Conservation (phyloP, 768 basidiomycete genomes). For the Agrocybe pediades region DNA sequence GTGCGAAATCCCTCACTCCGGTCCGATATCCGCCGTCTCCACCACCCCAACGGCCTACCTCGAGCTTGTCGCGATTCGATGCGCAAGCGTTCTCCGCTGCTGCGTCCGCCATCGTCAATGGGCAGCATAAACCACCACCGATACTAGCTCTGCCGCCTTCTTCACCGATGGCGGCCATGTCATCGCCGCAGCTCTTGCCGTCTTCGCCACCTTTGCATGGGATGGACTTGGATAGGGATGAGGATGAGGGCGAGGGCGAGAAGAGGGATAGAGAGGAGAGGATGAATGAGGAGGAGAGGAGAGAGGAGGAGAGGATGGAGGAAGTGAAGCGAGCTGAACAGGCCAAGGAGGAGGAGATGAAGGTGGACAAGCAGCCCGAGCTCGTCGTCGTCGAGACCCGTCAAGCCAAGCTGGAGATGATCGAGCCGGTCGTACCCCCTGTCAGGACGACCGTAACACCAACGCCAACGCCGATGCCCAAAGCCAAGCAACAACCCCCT, state of each 20-base stretch:
- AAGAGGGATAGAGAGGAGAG: too few species aligned
- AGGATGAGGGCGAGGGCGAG: neutral
- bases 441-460: neutral
- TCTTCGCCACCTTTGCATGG: neutral
- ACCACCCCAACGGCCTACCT: neutral
- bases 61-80: neutral
- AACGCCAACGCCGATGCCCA: conserved; percentile 3
- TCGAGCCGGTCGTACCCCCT: neutral
- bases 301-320: neutral
- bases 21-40: neutral
- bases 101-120: neutral
- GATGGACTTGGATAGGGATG: neutral
- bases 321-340: neutral
- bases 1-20: too few species aligned
- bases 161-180: neutral
- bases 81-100: neutral
- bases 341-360: neutral
- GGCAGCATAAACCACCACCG: neutral
- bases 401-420: neutral
- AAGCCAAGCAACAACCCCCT: neutral
- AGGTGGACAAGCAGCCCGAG: conserved; percentile 1
- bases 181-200: neutral
- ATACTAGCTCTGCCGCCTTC: neutral
- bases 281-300: neutral
- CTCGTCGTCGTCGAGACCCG: neutral